Conservation (phyloP, 75 land plant species). For the Selaginella tamariscina region DNA sequence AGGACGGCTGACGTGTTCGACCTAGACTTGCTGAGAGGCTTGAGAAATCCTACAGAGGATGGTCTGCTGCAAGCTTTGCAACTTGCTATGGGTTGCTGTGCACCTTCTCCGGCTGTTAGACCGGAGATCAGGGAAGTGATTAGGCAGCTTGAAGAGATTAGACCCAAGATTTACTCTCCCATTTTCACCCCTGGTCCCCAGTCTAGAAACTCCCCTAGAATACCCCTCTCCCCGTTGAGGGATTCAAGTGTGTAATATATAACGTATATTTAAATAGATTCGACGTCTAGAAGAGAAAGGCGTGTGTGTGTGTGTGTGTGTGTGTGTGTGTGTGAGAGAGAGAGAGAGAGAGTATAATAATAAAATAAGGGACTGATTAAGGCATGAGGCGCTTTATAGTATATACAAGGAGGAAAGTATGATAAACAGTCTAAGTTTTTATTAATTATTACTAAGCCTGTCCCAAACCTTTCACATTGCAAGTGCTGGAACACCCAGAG, state of each 20-base stretch:
- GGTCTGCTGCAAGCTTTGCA: constrained; percentile 40
- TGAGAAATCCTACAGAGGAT: constrained; percentile 46
- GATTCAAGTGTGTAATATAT: too few relatives aligned
- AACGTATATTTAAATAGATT: too few relatives aligned
- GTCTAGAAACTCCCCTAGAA: background rate
- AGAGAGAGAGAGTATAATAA: too few relatives aligned
- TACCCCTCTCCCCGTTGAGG: background rate
- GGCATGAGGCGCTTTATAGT: too few relatives aligned
- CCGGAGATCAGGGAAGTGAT: constrained; percentile 48
- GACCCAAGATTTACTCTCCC: constrained; percentile 60
- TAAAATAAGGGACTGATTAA: too few relatives aligned
- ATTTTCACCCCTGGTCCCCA: constrained; percentile 41
- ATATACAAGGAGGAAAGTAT: too few relatives aligned
- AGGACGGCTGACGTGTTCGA: constrained; percentile 38
- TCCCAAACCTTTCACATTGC: too few relatives aligned
- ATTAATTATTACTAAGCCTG: too few relatives aligned
- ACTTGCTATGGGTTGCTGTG: constrained; percentile 80
- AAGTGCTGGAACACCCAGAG: background rate
- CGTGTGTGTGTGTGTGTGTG: too few relatives aligned
- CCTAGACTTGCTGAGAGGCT: constrained; percentile 28
- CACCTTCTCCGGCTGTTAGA: constrained; percentile 53
- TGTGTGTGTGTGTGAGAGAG: too few relatives aligned
- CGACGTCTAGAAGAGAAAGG: too few relatives aligned
- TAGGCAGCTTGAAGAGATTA: constrained; percentile 55
- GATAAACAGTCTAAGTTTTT: too few relatives aligned